These are phyloP conservation scores for Geotrichum histeridarum DNA, from an alignment of 1,139 yeast species.

Conservation along the genomic window DNA sequence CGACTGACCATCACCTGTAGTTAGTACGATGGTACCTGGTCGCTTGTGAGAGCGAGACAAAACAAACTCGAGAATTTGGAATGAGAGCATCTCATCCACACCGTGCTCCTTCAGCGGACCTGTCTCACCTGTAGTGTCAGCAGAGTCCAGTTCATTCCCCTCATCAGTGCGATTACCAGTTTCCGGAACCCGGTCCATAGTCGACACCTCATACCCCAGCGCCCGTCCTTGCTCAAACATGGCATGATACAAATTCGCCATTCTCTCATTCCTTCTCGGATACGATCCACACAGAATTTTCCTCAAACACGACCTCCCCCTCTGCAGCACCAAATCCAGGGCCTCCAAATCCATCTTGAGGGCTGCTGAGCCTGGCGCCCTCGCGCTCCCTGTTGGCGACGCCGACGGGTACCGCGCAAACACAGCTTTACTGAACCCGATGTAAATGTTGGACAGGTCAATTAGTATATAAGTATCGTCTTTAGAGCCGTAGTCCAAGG, in stretches of 20 bases:
- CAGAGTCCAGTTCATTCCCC: not conserved
- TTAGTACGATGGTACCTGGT: constrained; percentile 24
- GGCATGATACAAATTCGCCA: constrained; percentile 8
- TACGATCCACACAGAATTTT: constrained; percentile 15
- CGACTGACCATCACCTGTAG: constrained; percentile 30
- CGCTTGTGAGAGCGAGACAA: not conserved
- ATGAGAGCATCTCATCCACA: constrained; percentile 25
- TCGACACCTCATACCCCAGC: constrained; percentile 10
- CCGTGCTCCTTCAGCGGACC: constrained; percentile 22
- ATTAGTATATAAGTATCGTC: constrained; percentile 21
- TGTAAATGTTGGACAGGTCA: constrained; percentile 28
- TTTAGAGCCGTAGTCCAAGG: not conserved
- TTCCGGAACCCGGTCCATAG: constrained; percentile 15
- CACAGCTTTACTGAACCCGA: constrained; percentile 18
- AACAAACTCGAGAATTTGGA: constrained; percentile 17
- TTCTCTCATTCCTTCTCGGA: constrained; percentile 1
- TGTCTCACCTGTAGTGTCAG: not conserved
- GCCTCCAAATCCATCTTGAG: constrained; percentile 19
- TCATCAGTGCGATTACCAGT: not conserved
- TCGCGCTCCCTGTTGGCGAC: not conserved
- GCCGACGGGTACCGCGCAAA: not conserved
- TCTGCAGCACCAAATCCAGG: constrained; percentile 22
- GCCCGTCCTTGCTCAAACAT: constrained; percentile 14
- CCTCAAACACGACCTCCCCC: constrained; percentile 23
- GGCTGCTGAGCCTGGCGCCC: not conserved